These are phyloP conservation scores for Xylariaceae sp. DNA, from an alignment of 2,329 filamentous ascomycete genomes.

Conservation along the genomic window DNA sequence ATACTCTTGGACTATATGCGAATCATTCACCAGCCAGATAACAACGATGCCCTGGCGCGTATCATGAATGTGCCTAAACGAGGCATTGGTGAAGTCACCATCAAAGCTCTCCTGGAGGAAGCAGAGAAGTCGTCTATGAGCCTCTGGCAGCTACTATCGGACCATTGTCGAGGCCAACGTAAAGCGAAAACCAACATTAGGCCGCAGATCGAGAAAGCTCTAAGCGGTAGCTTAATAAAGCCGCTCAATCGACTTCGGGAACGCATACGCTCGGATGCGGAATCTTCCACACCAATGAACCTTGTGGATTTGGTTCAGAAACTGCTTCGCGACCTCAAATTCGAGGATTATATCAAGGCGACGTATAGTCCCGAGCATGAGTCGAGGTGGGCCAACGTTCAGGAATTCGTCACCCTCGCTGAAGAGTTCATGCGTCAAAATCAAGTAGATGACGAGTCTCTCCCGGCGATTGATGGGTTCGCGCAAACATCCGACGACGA, in stretches of 20 bases:
- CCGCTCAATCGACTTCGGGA: slow-evolving; percentile 37
- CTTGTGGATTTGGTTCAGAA: slow-evolving; percentile 48
- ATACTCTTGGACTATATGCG: slow-evolving; percentile 82
- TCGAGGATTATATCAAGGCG: slow-evolving; percentile 67
- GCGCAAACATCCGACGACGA: slow-evolving; percentile 62
- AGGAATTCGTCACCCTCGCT: slow-evolving; percentile 79
- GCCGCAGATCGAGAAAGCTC: slow-evolving; percentile 47
- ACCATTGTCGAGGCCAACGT: slow-evolving; percentile 48
- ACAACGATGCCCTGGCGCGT: slow-evolving; percentile 78
- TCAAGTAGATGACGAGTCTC: slow-evolving; percentile 46
- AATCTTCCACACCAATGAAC: slow-evolving; percentile 28
- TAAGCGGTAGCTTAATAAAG: slow-evolving; percentile 46
- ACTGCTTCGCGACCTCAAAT: slow-evolving; percentile 60
- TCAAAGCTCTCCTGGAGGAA: slow-evolving; percentile 69
- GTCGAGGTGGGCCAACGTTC: slow-evolving; percentile 78
- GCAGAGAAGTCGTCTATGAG: slow-evolving; percentile 64
- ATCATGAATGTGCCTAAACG: slow-evolving; percentile 81
- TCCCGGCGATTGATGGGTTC: slow-evolving; percentile 65
- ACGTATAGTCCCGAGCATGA: slow-evolving; percentile 65
- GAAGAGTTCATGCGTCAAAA: slow-evolving; percentile 57
- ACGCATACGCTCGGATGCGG: slow-evolving; percentile 28
- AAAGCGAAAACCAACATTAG: slow-evolving; percentile 45
- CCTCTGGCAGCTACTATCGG: slow-evolving; percentile 67
- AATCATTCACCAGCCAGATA: slow-evolving; percentile 75
- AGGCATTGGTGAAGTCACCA: slow-evolving; percentile 72